These are phyloP conservation scores for Nicotiana obtusifolia DNA, from an alignment of 257 asterid genomes.

Conservation along the genomic window DNA sequence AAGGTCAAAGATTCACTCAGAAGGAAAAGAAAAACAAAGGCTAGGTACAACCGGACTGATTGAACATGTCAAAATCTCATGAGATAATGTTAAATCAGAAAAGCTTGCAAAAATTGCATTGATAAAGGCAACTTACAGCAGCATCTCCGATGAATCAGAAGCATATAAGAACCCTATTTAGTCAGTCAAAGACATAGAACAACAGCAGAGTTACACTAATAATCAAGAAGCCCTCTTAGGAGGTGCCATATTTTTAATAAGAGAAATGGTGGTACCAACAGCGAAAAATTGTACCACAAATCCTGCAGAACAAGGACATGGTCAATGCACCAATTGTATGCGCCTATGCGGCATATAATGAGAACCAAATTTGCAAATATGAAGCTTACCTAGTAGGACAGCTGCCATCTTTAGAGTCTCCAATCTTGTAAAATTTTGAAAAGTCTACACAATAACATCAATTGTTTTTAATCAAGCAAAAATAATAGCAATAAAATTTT, in stretches of 20 bases:
- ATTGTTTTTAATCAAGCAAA: not conserved
- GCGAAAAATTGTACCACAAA: constrained; percentile 33
- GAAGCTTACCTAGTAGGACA: constrained; percentile 44
- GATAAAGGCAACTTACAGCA: not conserved
- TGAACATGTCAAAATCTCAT: too few species aligned
- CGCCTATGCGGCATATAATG: not conserved
- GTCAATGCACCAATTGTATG: not conserved
- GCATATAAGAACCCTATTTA: not conserved
- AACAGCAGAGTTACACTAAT: not conserved
- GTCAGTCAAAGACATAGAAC: not conserved
- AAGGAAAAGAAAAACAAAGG: too few species aligned
- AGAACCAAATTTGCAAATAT: not conserved
- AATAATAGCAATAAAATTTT: constrained; percentile 15
- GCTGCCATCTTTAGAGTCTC: constrained; percentile 37
- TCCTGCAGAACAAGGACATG: constrained; percentile 31
- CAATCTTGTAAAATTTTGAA: constrained; percentile 45
- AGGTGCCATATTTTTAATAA: constrained; percentile 69
- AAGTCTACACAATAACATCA: constrained; percentile 27
- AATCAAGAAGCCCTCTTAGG: constrained; percentile 62
- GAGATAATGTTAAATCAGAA: not conserved
- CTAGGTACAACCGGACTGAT: too few species aligned
- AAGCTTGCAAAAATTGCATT: not conserved
- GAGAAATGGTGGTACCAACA: constrained; percentile 39
- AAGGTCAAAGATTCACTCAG: not conserved
- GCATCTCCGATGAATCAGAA: not conserved